Base-by-base conservation (phyloP, 2,329 filamentous ascomycete species). In the Cercospora berteroae region DNA sequence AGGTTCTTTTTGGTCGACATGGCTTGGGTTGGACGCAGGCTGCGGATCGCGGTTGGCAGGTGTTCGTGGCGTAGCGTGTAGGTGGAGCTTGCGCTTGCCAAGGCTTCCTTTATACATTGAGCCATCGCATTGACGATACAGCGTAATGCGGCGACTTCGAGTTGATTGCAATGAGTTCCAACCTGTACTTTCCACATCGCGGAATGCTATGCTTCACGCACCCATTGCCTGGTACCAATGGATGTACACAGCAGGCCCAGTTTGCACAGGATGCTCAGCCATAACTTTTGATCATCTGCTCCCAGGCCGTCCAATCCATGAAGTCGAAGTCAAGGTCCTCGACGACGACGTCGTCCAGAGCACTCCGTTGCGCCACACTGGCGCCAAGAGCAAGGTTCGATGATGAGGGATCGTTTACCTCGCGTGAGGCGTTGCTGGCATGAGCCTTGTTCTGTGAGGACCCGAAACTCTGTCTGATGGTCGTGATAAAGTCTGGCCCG, bases 401-500 rank as follows among this genome's bases (percentile, higher is more conserved):
- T 39, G 36, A 13, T 39, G 36, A n/a, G n/a, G 36, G 36, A 39
- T 39, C 16, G 13, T 13, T n/a, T n/a, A n/a, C 48, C 23, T 27
- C 48, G 48, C 25, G 48, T 25, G 48, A 13, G 48, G 18, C 18
- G 23, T 20, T 23, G 18, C 23, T 12, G 48, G 48, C 48, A 27
- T 10, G 48, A 39, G 36, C 5, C 36, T 39, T 39, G 4, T n/a
- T 39, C 36, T 39, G 36, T 39, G 36, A 39, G 4, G 18, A 52
- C 48, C 23, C 48, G 23, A 52, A 52, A 23, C 18, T 52, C 20
- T 52, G 7, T 27, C 48, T 52, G 48, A 52, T 52, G 18, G 23
- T 27, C 16, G 10, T 52, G 5, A 52, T 4, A 36, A 73, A 74
- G 13, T 12, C 60, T 4, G 71, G 72, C 52, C 71, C 70, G 12